Evolutionary conservation across 768 basidiomycete genomes (phyloP), one percentile per base, ranked within the genome.

Genomic region (Strobilomyces confusus): DNA sequence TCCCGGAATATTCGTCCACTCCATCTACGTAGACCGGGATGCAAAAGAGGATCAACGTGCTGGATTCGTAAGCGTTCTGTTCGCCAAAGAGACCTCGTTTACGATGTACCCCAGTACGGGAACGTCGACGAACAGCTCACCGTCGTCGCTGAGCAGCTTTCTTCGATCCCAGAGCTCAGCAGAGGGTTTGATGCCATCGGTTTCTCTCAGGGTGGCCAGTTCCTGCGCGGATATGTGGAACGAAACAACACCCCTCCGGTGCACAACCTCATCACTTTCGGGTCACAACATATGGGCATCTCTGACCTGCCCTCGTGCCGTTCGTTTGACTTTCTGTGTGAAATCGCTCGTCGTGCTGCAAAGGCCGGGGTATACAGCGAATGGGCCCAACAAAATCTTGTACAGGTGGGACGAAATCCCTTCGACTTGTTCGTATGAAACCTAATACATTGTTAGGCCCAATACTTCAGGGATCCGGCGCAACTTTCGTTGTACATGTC

Each of bases 171-270:
- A 1, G 83, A 92, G 60, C 77, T 94, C 15, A 56, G 73, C 44
- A 62, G 62, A 26, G 92, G 92, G 3, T 94, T 93, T 59, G 90
- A 92, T 64, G 92, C 87, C 15, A 83, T 94, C 48, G 92, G 92
- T 1, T 86, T 94, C 69, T 93, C 91, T 1, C 92, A 94, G 79
- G 91, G 86, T 19, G 91, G 91, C 6, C 92, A 92, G 63, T 93
- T 94, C 68, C 77, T 92, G 34, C 81, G 92, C n/a, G 90, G 85
- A 29, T 93, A 90, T 59, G 80, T 88, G 19, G 87, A 93, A 60
- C 74, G 81, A 22, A 84, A 84, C 67, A 92, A 92, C 64, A 63
- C 68, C 3, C 92, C 89, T 1, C 84, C 84, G 0, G 73, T 92
- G 4, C 74, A 84, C 66, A 94, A 92, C 67, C 80, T 94, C 57